Conservation (phyloP, 2,329 filamentous ascomycete genomes). For the Arthroderma uncinatum region DNA sequence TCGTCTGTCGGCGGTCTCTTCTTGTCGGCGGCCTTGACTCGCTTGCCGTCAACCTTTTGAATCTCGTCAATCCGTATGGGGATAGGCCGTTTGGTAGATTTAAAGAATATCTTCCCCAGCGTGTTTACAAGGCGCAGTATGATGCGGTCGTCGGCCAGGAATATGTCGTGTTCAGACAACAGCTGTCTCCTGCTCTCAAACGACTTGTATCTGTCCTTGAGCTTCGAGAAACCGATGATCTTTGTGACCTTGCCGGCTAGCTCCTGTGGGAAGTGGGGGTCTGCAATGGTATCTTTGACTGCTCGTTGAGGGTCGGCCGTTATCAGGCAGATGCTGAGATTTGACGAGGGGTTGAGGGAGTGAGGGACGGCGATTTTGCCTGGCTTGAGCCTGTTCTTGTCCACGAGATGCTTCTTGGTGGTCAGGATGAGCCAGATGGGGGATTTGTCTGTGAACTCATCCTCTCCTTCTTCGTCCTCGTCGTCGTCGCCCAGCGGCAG, state of each 20-base stretch:
- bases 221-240: constrained; percentile 71
- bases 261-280: constrained; percentile 57
- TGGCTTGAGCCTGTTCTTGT: constrained; percentile 71
- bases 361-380: constrained; percentile 70
- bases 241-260: constrained; percentile 58
- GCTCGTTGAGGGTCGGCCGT: constrained; percentile 69
- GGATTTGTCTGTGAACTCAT: constrained; percentile 37
- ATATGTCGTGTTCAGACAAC: constrained; percentile 76
- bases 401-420: constrained; percentile 56
- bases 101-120: constrained; percentile 90
- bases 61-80: constrained; percentile 62
- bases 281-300: constrained; percentile 79
- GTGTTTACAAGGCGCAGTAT: constrained; percentile 58
- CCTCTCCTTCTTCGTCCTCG: constrained; percentile 36
- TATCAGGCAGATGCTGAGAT: constrained; percentile 70
- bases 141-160: constrained; percentile 84
- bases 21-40: constrained; percentile 46
- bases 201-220: constrained; percentile 79
- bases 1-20: constrained; percentile 36
- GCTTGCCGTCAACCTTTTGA: constrained; percentile 50
- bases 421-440: constrained; percentile 52
- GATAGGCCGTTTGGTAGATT: constrained; percentile 75
- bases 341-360: constrained; percentile 56
- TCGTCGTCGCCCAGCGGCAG: constrained; percentile 41
- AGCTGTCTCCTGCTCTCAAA: constrained; percentile 83